phyloP scores from a whole-genome alignment of 208 protist species.

The Leptomonas seymouri region DNA sequence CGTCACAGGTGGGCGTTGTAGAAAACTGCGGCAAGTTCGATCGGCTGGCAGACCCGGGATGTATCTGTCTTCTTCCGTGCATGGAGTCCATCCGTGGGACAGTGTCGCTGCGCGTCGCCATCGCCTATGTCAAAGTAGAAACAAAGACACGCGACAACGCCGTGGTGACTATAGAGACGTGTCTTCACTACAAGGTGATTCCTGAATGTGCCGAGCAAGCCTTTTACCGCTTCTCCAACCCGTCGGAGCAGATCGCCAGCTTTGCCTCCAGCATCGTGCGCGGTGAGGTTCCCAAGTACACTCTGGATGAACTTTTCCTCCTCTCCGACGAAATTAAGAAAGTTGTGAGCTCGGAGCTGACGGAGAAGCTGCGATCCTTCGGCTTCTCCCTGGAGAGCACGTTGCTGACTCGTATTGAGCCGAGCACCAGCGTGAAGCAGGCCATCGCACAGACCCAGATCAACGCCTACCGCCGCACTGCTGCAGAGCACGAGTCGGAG shows the following conservation, averaged over 20 bases:
- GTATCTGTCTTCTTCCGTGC: slow-evolving; percentile 57
- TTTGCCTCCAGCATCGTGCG: slow-evolving; percentile 73
- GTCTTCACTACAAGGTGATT: slow-evolving; percentile 67
- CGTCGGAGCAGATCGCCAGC: slow-evolving; percentile 68
- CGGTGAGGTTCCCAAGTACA: slow-evolving; percentile 80
- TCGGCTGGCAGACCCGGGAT: slow-evolving; percentile 48
- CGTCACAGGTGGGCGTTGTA: slow-evolving; percentile 58
- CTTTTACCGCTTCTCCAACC: slow-evolving; percentile 76
- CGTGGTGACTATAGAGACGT: slow-evolving; percentile 51
- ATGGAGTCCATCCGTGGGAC: slow-evolving; percentile 46
- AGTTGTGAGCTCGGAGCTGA: slow-evolving; percentile 58
- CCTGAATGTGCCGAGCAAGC: slow-evolving; percentile 43
- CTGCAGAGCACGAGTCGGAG: slow-evolving; percentile 70
- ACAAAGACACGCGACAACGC: slow-evolving; percentile 89
- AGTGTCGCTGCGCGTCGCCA: slow-evolving; percentile 53
- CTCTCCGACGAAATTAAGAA: slow-evolving; percentile 70
- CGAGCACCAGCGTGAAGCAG: slow-evolving; percentile 53
- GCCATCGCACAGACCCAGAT: slow-evolving; percentile 85
- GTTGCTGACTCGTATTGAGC: slow-evolving; percentile 78
- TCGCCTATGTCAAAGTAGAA: slow-evolving; percentile 48
- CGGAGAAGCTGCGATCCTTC: slow-evolving; percentile 55
- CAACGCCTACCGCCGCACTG: slow-evolving; percentile 65
- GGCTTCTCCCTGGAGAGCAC: slow-evolving; percentile 74
- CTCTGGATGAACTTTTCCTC: slow-evolving; percentile 77
- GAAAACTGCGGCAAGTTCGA: slow-evolving; percentile 75